These are phyloP conservation scores for Aspergillus ochraceus DNA, from an alignment of 2,329 filamentous ascomycete genomes.

Conservation along the genomic window DNA sequence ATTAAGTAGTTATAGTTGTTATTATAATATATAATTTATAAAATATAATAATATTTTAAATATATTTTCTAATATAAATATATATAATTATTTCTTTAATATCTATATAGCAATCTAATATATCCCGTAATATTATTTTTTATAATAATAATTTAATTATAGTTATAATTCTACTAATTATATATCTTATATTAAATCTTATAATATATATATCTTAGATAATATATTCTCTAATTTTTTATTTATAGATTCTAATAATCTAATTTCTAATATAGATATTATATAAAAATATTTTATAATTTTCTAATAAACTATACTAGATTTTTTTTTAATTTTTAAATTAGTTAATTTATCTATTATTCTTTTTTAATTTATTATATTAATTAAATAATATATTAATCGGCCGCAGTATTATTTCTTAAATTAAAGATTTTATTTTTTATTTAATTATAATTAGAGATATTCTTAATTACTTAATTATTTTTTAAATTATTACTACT, in stretches of 20 bases:
- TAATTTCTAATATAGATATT: not conserved
- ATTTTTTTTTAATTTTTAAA: not conserved
- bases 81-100: rapidly evolving
- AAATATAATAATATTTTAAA: not conserved
- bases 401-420: not conserved
- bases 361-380: too few relatives aligned
- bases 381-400: too few relatives aligned
- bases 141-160: too few relatives aligned
- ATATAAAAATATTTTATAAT: not conserved
- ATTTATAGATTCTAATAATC: not conserved
- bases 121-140: not conserved
- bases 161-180: too few relatives aligned
- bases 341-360: too few relatives aligned
- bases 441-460: not conserved
- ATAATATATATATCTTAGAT: too few relatives aligned
- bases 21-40: not conserved
- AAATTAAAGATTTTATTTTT: not conserved
- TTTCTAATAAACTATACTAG: not conserved
- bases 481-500: not conserved
- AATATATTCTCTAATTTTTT: not conserved
- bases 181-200: too few relatives aligned
- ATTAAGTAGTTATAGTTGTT: not conserved
- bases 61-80: not conserved
- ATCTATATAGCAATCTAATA: not conserved
- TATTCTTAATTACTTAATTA: not conserved